These are phyloP conservation scores for Solanum virginianum DNA, from an alignment of 257 asterid genomes.

Conservation along the genomic window DNA sequence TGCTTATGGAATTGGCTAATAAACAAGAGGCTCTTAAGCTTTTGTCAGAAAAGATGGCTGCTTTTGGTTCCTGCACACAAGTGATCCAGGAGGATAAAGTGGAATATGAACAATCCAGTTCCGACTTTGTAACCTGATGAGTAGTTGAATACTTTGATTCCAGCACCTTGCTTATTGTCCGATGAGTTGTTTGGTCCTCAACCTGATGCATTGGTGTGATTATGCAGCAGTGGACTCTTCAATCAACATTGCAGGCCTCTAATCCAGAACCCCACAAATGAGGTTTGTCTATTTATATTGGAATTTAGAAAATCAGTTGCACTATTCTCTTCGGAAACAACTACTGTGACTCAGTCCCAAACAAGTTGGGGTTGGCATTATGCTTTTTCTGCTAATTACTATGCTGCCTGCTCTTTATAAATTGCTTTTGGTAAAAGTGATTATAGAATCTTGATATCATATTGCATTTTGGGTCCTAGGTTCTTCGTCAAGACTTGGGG, in stretches of 20 bases:
- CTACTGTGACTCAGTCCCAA: neutral
- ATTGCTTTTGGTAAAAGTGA: neutral
- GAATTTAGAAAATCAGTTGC: neutral
- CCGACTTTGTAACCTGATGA: neutral
- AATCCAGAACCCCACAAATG: neutral
- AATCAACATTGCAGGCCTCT: neutral
- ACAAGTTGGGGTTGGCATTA: neutral
- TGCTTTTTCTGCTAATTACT: neutral
- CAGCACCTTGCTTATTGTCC: neutral
- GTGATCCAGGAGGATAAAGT: neutral
- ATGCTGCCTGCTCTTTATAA: neutral
- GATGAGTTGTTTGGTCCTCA: neutral
- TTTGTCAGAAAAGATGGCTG: slow-evolving; percentile 57
- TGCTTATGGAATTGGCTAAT: slow-evolving; percentile 77
- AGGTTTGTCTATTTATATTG: neutral
- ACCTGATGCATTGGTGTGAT: neutral
- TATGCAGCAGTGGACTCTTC: neutral
- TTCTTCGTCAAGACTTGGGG: neutral
- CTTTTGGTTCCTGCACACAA: slow-evolving; percentile 33
- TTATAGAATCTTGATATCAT: neutral
- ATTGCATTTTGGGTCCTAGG: neutral
- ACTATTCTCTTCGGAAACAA: neutral
- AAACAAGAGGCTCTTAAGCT: slow-evolving; percentile 34
- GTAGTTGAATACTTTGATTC: neutral
- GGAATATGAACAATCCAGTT: neutral